A percentile compares a stretch with the other conserved stretches of the same genome.
Evolutionary conservation across 257 asterid genomes (phyloP).

Genomic region (Orobanche coerulescens): DNA sequence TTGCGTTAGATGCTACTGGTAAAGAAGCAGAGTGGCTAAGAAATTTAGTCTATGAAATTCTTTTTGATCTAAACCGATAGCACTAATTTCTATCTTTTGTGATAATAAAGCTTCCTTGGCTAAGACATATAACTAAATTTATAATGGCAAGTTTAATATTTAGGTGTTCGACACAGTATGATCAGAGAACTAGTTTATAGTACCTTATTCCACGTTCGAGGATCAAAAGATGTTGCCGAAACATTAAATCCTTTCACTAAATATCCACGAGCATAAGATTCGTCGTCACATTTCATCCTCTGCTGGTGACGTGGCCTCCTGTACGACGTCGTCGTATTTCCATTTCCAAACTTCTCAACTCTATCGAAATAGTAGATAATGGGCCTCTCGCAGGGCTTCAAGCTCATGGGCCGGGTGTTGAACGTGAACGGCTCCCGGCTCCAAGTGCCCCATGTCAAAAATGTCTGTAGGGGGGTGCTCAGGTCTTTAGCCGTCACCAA

Average conservation of each 20-base stretch:
- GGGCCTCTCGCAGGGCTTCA: conserved; percentile 54
- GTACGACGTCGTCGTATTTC: conserved; percentile 36
- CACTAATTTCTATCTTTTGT: too few species aligned
- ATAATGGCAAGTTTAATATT: too few species aligned
- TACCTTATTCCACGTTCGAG: conserved; percentile 54
- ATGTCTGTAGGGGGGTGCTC: conserved; percentile 59
- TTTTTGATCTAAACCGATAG: too few species aligned
- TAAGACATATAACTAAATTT: too few species aligned
- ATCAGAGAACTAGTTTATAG: too few species aligned
- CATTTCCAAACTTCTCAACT: conserved; percentile 23
- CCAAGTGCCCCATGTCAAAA: conserved; percentile 59
- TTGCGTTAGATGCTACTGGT: too few species aligned
- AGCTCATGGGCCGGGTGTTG: conserved; percentile 36
- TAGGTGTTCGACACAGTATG: too few species aligned
- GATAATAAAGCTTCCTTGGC: too few species aligned
- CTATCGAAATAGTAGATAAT: conserved; percentile 32
- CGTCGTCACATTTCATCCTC: conserved; percentile 25
- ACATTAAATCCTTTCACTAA: conserved; percentile 36
- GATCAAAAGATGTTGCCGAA: conserved; percentile 36
- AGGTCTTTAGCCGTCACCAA: conserved; percentile 35
- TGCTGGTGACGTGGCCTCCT: conserved; percentile 14
- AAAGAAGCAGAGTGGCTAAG: too few species aligned
- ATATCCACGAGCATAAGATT: conserved; percentile 28
- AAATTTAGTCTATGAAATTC: too few species aligned
- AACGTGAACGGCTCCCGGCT: conserved; percentile 47